Base-by-base conservation (phyloP, 202 grass and related monocot species). In the Zoysia matrella region DNA sequence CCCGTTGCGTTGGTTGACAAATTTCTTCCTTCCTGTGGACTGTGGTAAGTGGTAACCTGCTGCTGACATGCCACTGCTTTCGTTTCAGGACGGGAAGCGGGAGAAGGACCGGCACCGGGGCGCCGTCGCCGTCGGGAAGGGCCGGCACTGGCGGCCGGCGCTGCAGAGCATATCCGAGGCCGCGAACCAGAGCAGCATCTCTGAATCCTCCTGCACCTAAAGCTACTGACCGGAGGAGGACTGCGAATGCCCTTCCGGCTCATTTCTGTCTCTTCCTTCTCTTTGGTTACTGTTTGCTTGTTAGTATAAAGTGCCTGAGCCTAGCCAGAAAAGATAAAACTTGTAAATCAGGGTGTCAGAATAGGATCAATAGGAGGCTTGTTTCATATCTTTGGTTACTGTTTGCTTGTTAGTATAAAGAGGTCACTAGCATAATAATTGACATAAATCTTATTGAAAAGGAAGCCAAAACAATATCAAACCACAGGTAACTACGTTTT, bases 141-240 rank as follows among this genome's bases (percentile, higher is more conserved):
- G 80, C 56, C 81, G 91, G 60, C 82, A 96, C 78, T 99, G 97
- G 97, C 93, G 89, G n/a, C 97, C 97, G 63, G 95, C 91, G 1
- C 88, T 99, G 75, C 77, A 94, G 86, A 99, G 97, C 83, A 99
- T 99, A 71, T 89, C 91, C 51, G 97, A 99, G 80, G 62, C 88
- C 11, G 80, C 80, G 45, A 83, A 84, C 48, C 88, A 90, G 74
- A 89, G 82, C 76, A 70, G 83, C 80, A 11, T 88, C 80, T 79
- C 84, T 82, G 88, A 86, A 89, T 82, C 78, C 79, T 39, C 52
- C 49, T 39, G 80, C 45, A 77, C 71, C 71, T 82, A 22, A 55
- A 75, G 67, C 60, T 62, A 18, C 67, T 62, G 45, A 71, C 61
- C 55, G 69, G 79, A 36, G 30, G 30, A 36, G 30, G 30, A 78